Conservation (phyloP, 2,329 filamentous ascomycete genomes). For the Colletotrichum costaricense region DNA sequence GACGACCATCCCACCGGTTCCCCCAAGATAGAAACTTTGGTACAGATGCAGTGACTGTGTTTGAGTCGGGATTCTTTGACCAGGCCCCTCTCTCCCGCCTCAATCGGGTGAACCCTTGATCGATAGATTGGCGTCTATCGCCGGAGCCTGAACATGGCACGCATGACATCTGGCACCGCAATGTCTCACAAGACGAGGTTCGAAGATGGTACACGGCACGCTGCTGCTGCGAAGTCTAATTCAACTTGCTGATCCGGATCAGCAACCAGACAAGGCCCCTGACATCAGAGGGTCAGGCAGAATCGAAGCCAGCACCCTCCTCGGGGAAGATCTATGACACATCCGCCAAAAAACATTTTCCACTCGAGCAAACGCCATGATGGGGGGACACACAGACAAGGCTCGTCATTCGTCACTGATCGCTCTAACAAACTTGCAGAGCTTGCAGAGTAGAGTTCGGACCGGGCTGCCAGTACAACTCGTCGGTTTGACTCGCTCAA, state of each 20-base stretch:
- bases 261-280: neutral
- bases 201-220: constrained; percentile 4
- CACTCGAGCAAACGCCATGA: neutral
- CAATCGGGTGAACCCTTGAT: neutral
- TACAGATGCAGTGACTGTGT: neutral
- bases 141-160: neutral
- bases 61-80: neutral
- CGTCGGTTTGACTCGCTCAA: neutral
- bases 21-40: neutral
- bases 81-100: neutral
- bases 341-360: too few relatives aligned
- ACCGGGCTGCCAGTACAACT: neutral
- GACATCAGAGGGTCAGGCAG: neutral
- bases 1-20: neutral
- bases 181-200: neutral
- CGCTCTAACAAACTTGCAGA: neutral
- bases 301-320: neutral
- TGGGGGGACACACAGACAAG: neutral
- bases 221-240: constrained; percentile 15
- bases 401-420: constrained; percentile 1
- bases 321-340: neutral
- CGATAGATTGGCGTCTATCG: neutral
- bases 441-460: constrained; percentile 4
- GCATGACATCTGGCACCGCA: constrained; percentile 1
- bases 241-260: neutral